Percentiles rank a stretch among this genome's conserved stretches.
These are phyloP conservation scores for Phyllosticta citrichinensis DNA, from an alignment of 2,329 filamentous ascomycete genomes.

Conservation along the genomic window DNA sequence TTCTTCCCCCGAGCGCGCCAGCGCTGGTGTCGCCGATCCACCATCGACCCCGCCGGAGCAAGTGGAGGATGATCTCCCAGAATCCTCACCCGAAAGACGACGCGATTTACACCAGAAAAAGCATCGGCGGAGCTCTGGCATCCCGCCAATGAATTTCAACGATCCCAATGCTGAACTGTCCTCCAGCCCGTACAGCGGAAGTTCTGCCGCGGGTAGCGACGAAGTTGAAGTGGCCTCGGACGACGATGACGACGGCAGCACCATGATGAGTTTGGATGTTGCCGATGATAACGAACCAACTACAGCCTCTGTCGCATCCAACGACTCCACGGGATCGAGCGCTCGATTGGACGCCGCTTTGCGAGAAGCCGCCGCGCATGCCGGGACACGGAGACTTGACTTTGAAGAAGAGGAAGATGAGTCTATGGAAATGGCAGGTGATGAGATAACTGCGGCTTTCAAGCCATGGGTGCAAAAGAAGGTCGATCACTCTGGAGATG, in stretches of 20 bases:
- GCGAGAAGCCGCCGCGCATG: constrained; percentile 61
- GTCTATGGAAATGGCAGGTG: constrained; percentile 46
- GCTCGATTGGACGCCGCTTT: constrained; percentile 68
- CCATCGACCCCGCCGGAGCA: constrained; percentile 55
- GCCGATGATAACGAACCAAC: constrained; percentile 61
- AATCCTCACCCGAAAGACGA: constrained; percentile 55
- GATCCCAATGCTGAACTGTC: constrained; percentile 57
- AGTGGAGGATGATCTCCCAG: constrained; percentile 46
- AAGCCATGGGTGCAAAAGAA: constrained; percentile 58
- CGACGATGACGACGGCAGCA: constrained; percentile 61
- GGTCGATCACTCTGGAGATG: constrained; percentile 35
- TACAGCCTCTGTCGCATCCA: constrained; percentile 50
- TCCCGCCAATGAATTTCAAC: constrained; percentile 55
- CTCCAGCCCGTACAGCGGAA: constrained; percentile 65
- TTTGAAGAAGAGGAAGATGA: constrained; percentile 46
- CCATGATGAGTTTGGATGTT: constrained; percentile 68
- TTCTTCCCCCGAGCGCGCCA: constrained; percentile 17
- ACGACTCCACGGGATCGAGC: constrained; percentile 53
- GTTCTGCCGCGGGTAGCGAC: constrained; percentile 30
- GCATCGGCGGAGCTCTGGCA: constrained; percentile 52
- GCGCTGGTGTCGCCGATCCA: constrained; percentile 44
- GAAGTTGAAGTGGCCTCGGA: constrained; percentile 48
- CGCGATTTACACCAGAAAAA: constrained; percentile 54
- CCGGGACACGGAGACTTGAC: constrained; percentile 60
- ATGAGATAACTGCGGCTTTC: constrained; percentile 67